Evolutionary conservation across 139 green algal species (phyloP), one percentile per base, ranked within the genome.

Genomic region (Chlorella sp.): DNA sequence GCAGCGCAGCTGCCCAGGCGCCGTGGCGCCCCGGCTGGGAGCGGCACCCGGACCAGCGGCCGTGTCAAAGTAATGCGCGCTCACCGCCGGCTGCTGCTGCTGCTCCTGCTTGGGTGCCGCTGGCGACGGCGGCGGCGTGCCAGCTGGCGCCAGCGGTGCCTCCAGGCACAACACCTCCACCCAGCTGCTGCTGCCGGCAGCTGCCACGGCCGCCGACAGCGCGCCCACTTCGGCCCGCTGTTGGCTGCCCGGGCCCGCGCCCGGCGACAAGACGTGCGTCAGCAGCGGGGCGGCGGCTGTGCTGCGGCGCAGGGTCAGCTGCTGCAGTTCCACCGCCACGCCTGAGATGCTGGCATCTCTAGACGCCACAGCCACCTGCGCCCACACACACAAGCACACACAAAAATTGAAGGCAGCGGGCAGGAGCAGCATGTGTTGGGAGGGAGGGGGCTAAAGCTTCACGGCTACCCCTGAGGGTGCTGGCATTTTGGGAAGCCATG

Each of bases 151-250:
- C 1, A 36, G 60, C 82, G 75, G 57, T n/a, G 39, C 37, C 18
- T 88, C 84, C 30, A 88, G 32, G 4, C n/a, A 40, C 84, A 88
- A 16, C 39, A 88, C 84, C 19, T 88, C 84, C 5, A 68, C 84
- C 84, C 84, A 88, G 64, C 39, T 64, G 40, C 84, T 80, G 84
- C 84, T 88, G 84, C 84, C 84, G 39, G 84, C 84, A 22, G 84
- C 66, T 7, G 84, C 39, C 2, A 68, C 68, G 0, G 84, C 84
- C 11, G 84, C 84, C 4, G 84, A 53, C 68, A 88, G 66, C 39
- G 84, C 84, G 4, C 14, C 39, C 11, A 11, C 36, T 11, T 53
- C 84, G 18, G 36, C 36, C 34, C 61, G 30, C 39, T 26, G 0
- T 11, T 11, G 11, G 71, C 81, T 30, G 48, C 32, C 53, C 48